Percentiles rank a stretch among this genome's conserved stretches.
phyloP scores from a whole-genome alignment of 139 green algal species.

The Ostreobium quekettii region DNA sequence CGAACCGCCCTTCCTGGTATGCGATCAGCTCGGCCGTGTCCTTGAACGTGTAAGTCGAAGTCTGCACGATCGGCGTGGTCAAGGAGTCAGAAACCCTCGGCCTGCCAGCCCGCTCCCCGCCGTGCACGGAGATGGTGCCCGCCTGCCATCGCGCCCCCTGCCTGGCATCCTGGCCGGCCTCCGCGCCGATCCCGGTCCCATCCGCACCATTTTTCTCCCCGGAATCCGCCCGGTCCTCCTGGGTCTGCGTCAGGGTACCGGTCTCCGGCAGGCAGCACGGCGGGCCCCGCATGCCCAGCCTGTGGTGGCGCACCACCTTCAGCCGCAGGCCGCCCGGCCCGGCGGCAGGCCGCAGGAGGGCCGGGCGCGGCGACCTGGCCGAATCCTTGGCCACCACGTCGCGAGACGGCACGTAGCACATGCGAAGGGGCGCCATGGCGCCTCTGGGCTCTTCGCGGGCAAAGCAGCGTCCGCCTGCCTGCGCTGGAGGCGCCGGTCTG shows the following conservation, averaged over 20 bases:
- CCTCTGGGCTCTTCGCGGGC: no score
- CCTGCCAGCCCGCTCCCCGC: conserved; percentile 72
- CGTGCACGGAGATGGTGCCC: conserved; percentile 44
- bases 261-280: not conserved
- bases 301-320: not conserved
- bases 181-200: not conserved
- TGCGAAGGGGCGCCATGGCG: no score
- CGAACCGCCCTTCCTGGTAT: conserved; percentile 89
- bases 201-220: not conserved
- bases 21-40: conserved; percentile 82
- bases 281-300: not conserved
- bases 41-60: conserved; percentile 91
- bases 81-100: conserved; percentile 80
- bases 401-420: not conserved
- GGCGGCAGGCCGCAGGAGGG: not conserved
- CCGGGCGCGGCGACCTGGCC: no score
- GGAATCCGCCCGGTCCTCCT: not conserved
- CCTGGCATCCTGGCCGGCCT: conserved; percentile 17
- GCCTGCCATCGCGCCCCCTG: not conserved
- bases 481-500: no score
- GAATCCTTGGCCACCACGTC: not conserved
- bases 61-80: conserved; percentile 96
- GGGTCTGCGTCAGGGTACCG: not conserved
- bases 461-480: no score
- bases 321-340: no score